Base-by-base conservation (phyloP, 2,329 filamentous ascomycete genomes). In the Monilinia aucupariae region DNA sequence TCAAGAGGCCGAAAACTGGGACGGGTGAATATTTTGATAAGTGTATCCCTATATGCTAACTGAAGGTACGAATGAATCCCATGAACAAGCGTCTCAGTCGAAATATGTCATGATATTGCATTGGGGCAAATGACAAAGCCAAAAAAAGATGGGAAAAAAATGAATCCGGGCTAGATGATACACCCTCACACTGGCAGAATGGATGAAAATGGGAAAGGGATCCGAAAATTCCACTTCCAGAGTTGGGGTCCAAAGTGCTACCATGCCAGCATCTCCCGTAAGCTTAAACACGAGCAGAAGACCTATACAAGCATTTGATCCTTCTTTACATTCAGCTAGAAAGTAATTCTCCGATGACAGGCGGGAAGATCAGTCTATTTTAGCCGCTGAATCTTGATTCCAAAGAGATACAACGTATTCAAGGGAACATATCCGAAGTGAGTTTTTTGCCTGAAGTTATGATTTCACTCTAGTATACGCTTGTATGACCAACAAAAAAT, bases 211-310 rank as follows among this genome's bases (percentile, higher is more conserved):
- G 49, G 45, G 17, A 12, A 48, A 56, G 12, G 52, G 32, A 56
- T 49, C 20, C 41, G 22, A 9, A 17, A 34, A 25, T 27, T 32
- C 25, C 25, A 39, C 39, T 37, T 52, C 41, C n/a, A 45, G 41
- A 48, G 10, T 62, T 62, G 60, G 60, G 60, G 60, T 58, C 60
- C 51, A 48, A 49, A 49, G 27, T 48, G 30, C n/a, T 27, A 58
- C 20, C n/a, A n/a, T 56, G 12, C 13, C 27, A 47, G n/a, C 22
- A 32, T 58, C 45, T 62, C 30, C 60, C 52, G 52, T 62, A 58
- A 62, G 60, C 60, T n/a, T 17, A 20, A 49, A 51, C n/a, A 37
- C 45, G 45, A 37, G 32, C 25, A 59, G n/a, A 56, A 20, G n/a
- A 45, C 48, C 12, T 8, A 25, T 32, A 17, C 54, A 47, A 8